Base-by-base conservation (phyloP, 2,329 filamentous ascomycete species). In the Domatiomyces catenatus region DNA sequence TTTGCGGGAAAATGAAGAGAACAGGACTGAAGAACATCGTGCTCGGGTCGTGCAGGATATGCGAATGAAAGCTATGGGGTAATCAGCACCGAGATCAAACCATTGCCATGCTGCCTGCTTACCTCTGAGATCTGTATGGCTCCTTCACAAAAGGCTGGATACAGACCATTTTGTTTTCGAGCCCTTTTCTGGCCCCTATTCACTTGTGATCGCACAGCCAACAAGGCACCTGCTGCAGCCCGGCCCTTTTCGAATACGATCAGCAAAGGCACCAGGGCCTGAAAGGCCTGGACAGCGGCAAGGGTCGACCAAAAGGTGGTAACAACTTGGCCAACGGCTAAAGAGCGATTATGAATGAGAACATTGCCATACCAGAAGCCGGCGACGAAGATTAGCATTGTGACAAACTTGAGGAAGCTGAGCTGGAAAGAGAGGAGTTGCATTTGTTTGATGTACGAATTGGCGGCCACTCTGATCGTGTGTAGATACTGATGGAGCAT, bases 361-460 rank as follows among this genome's bases (percentile, higher is more conserved):
- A 77, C 70, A 24, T 83, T 76, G 0, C 88, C 89, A 59, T 89
- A 94, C 79, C 86, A 94, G 61, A 96, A 95, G 0, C 88, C 89
- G 51, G 88, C 76, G 0, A 93, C 82, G 57, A 96, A 95, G 63
- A 95, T 80, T 1, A 73, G 74, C 2, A 87, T 75, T 26, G 83
- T 80, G 69, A 88, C 80, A 57, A 93, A 77, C 46, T 83, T 81
- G 48, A 86, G 74, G 46, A 84, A 76, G 0, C 81, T 81, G 61
- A 85, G 80, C 61, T 94, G 88, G 2, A 80, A 63, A 0, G 84
- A 80, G 56, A 80, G 84, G 15, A 79, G 74, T 45, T 77, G 73
- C 0, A 83, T 83, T 61, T 90, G 85, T 15, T 75, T 68, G 8
- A 80, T 67, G 57, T 87, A 94, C 48, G 76, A 74, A 1, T 64